Conservation (phyloP, 495 filamentous ascomycete genomes). For the Tuber brumale region DNA sequence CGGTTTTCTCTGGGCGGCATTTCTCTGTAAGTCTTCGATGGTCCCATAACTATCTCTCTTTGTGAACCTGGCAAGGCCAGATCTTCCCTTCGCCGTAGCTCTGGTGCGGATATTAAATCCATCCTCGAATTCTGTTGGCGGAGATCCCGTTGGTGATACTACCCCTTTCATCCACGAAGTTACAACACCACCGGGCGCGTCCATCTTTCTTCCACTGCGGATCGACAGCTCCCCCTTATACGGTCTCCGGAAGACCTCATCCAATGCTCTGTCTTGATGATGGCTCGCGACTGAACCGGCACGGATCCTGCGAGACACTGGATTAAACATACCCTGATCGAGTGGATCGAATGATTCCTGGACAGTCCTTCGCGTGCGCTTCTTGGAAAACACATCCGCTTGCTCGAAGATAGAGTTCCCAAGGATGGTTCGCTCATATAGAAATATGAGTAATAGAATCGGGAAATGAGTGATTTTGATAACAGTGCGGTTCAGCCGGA, state of each 20-base stretch:
- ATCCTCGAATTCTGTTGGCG: conserved; percentile 31
- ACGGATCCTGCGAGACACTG: conserved; percentile 34
- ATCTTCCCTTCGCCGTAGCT: conserved; percentile 18
- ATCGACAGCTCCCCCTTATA: conserved; percentile 45
- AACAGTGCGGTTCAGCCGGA: conserved; percentile 71
- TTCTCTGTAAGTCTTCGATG: conserved; percentile 25
- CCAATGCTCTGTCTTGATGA: conserved; percentile 83
- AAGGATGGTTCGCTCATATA: conserved; percentile 75
- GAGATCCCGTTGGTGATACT: conserved; percentile 39
- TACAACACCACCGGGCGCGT: conserved; percentile 53
- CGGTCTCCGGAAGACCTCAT: conserved; percentile 75
- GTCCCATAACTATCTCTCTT: conserved; percentile 21
- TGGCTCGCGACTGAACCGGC: conserved; percentile 40
- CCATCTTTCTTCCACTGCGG: conserved; percentile 44
- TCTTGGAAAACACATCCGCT: conserved; percentile 57
- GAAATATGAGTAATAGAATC: conserved; percentile 71
- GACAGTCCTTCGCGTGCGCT: neutral
- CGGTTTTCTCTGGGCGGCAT: conserved; percentile 23
- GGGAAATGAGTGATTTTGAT: conserved; percentile 90
- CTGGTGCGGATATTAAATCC: conserved; percentile 19
- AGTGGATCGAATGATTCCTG: neutral
- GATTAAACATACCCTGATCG: neutral
- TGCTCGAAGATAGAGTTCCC: conserved; percentile 63
- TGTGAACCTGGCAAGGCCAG: neutral
- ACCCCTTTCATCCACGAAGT: conserved; percentile 62